Percentiles rank a stretch among this genome's conserved stretches.
phyloP scores from a whole-genome alignment of 495 filamentous ascomycete genomes.

The Tuber umbilicatum region DNA sequence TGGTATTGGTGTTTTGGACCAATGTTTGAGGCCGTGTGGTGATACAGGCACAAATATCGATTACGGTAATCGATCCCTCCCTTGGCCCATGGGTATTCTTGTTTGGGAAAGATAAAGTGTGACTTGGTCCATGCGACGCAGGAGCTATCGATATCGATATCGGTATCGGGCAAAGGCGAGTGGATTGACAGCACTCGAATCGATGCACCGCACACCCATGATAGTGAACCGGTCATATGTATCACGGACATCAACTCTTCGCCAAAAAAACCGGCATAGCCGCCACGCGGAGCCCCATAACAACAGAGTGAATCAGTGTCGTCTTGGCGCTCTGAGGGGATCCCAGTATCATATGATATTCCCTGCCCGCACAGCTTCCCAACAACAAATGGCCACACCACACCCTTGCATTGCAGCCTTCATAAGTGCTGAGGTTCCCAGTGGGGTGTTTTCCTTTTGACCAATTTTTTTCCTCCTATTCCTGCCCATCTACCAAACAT shows the following conservation, averaged over 20 bases:
- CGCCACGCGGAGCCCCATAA: neutral
- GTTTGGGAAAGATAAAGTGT: neutral
- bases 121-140: neutral
- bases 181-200: neutral
- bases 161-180: neutral
- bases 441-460: neutral
- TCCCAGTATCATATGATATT: too few relatives aligned
- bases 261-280: neutral
- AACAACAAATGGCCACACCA: neutral
- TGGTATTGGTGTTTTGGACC: neutral
- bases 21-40: neutral
- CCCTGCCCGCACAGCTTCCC: neutral
- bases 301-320: neutral
- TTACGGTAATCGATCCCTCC: neutral
- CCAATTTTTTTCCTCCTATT: neutral
- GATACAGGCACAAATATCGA: neutral
- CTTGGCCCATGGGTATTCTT: neutral
- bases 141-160: neutral
- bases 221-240: neutral
- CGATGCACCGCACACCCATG: neutral
- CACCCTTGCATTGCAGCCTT: neutral
- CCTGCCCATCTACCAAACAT: slow-evolving; percentile 14
- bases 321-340: neutral
- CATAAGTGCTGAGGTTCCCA: neutral
- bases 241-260: neutral